Evolutionary conservation across 1,284 basidiomycete genomes (phyloP).

Genomic region (Neolentinus lepideus): DNA sequence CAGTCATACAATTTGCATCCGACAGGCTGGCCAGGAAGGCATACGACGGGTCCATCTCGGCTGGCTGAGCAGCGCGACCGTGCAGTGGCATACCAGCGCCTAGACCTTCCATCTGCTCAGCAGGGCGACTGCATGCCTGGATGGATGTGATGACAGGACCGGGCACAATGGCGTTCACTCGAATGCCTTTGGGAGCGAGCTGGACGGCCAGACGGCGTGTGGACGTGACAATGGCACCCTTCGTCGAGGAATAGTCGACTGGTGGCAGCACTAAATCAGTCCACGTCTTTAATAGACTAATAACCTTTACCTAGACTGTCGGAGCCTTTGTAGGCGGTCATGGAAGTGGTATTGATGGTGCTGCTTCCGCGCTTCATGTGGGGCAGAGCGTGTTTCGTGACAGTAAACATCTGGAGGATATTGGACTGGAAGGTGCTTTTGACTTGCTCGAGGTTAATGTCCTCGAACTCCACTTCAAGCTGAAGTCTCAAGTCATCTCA

Average conservation of each 20-base stretch:
- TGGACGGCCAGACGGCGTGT: constrained; percentile 48
- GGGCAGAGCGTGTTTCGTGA: constrained; percentile 48
- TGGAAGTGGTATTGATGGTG: constrained; percentile 61
- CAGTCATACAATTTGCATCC: constrained; percentile 26
- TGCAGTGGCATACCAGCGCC: constrained; percentile 39
- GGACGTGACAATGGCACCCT: constrained; percentile 51
- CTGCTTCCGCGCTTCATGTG: constrained; percentile 52
- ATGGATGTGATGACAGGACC: constrained; percentile 48
- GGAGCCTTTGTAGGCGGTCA: constrained; percentile 48
- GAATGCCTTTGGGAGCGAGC: constrained; percentile 49
- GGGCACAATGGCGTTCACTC: constrained; percentile 49
- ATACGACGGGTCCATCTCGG: constrained; percentile 46
- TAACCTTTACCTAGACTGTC: too few species aligned
- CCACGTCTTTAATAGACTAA: too few species aligned
- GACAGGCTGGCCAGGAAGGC: constrained; percentile 32
- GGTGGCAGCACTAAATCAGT: too few species aligned
- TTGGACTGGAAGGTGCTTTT: constrained; percentile 50
- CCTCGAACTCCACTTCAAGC: too few species aligned
- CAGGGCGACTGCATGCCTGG: constrained; percentile 42
- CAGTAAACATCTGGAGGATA: constrained; percentile 49
- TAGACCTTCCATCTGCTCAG: constrained; percentile 45
- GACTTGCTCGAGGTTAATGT: constrained; percentile 44
- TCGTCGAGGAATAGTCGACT: constrained; percentile 53
- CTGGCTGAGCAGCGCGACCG: constrained; percentile 46
- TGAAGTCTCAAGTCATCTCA: too few species aligned